Evolutionary conservation across 805 yeast genomes (phyloP).

Genomic region (Yueomyces sinensis): DNA sequence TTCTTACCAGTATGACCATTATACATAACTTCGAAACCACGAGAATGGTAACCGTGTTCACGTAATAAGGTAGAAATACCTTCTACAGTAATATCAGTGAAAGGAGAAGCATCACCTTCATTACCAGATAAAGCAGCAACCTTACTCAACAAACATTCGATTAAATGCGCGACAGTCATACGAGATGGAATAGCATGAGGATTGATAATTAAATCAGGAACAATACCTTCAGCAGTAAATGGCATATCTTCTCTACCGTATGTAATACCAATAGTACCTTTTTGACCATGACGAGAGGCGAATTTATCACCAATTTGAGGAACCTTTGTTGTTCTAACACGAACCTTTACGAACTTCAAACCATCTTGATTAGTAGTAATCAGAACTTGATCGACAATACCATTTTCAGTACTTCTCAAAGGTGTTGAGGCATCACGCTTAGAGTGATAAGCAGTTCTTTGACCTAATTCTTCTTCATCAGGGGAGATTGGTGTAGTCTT

Average conservation of each 20-base stretch:
- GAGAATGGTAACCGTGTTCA: constrained; percentile 92
- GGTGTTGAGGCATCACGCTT: constrained; percentile 99
- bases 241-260: constrained; percentile 99
- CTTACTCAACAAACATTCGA: constrained; percentile 92
- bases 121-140: constrained; percentile 90
- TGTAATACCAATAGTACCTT: constrained; percentile 99
- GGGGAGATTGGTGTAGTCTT: constrained; percentile 99
- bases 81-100: constrained; percentile 96
- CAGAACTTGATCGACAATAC: constrained; percentile 96
- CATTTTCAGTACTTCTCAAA: constrained; percentile 88
- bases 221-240: constrained; percentile 86
- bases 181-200: constrained; percentile 99
- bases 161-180: constrained; percentile 99
- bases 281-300: constrained; percentile 99
- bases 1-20: constrained; percentile 98
- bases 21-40: constrained; percentile 98
- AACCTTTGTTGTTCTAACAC: constrained; percentile 97
- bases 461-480: constrained; percentile 96
- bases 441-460: constrained; percentile 95
- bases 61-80: constrained; percentile 85
- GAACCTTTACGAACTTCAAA: constrained; percentile 88
- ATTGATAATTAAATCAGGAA: constrained; percentile 93
- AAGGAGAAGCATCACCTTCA: constrained; percentile 99
- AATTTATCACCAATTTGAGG: constrained; percentile 99
- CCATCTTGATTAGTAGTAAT: constrained; percentile 98